phyloP scores from a whole-genome alignment of 139 green algal species.

The Chlorella sp. region DNA sequence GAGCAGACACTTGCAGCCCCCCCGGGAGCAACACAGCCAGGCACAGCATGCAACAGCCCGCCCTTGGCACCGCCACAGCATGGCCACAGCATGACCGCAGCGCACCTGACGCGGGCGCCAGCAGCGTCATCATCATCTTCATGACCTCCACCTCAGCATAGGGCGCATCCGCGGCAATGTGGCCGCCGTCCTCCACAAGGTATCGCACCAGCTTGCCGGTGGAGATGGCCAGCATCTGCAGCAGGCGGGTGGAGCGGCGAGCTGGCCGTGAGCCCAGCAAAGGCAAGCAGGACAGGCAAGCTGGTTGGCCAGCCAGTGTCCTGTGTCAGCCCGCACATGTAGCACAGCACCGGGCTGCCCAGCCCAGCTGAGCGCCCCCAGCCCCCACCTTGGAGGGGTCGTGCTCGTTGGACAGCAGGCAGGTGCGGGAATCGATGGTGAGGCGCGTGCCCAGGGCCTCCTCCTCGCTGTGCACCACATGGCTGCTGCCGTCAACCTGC shows the following conservation, averaged over 20 bases:
- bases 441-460: slow-evolving; percentile 91
- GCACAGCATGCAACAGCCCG: too few species aligned
- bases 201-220: slow-evolving; percentile 88
- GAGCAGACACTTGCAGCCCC: background rate
- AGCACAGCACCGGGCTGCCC: too few species aligned
- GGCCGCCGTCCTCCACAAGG: slow-evolving; percentile 77
- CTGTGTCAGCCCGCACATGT: too few species aligned
- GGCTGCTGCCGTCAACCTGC: slow-evolving; percentile 89
- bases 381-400: slow-evolving; percentile 66
- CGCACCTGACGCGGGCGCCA: slow-evolving; percentile 75
- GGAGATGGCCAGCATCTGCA: slow-evolving; percentile 56
- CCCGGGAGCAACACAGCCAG: background rate
- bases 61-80: too few species aligned
- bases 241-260: slow-evolving; percentile 20
- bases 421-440: slow-evolving; percentile 89
- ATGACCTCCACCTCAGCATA: slow-evolving; percentile 95
- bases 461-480: slow-evolving; percentile 96
- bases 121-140: slow-evolving; percentile 95
- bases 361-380: too few species aligned
- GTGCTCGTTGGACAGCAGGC: slow-evolving; percentile 90
- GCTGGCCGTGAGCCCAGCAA: too few species aligned
- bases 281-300: too few species aligned
- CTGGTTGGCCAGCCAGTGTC: too few species aligned
- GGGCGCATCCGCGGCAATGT: slow-evolving; percentile 71
- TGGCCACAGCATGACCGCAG: background rate